Evolutionary conservation across 805 yeast genomes (phyloP), one percentile per base, ranked within the genome.

Genomic region (Wickerhamiella alocasiicola): DNA sequence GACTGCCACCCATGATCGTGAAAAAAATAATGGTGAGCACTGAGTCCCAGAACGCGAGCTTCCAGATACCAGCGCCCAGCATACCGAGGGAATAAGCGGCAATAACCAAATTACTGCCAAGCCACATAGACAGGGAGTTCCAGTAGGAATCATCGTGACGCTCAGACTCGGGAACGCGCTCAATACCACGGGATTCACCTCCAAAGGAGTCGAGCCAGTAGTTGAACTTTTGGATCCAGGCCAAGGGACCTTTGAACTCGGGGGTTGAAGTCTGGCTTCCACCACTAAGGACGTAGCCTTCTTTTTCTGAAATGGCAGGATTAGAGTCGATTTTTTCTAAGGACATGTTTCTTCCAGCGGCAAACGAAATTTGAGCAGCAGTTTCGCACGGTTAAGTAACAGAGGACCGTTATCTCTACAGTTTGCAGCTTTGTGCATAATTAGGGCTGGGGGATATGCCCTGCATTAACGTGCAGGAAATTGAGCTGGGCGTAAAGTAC

Each of bases 81-180:
- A 33, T 26, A 17, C 35, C 35, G 7, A 30, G 24, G 7, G 43
- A 26, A 11, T 27, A 30, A 4, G 38, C 24, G 6, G 43, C 36
- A 31, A 78, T 59, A 47, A 72, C 79, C 59, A 96, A 95, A 62
- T 85, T 84, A 27, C 94, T 93, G 6, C 93, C 79, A 52, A 80
- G 70, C 94, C 95, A 85, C 88, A 85, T 81, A 37, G 87, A 67
- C 33, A 84, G 83, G 23, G 91, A 81, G 49, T 71, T 72, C 63
- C 72, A 65, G 45, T 79, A 55, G 27, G 81, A 75, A 33, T 68
- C 69, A 46, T 78, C 83, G 34, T 71, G 68, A 57, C 82, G 78
- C 59, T 82, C 88, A 33, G 77, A 81, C 46, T 80, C 94, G 6
- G 81, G 74, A 43, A 87, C 71, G 31, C 79, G 67, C 53, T 83